phyloP scores from a whole-genome alignment of 208 protist species.

The Trichomonas vaginalis region DNA sequence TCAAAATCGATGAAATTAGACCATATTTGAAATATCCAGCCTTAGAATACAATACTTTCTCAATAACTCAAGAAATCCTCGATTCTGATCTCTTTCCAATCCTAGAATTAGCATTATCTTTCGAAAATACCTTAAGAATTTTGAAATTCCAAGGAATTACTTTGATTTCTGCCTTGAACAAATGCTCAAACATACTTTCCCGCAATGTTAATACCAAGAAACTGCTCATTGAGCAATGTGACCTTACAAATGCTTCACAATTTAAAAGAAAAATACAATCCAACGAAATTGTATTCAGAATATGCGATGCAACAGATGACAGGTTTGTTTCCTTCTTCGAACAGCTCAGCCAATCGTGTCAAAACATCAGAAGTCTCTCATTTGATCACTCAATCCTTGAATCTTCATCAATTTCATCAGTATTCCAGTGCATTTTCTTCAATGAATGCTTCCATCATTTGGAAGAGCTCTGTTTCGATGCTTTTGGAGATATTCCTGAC shows the following conservation, averaged over 20 bases:
- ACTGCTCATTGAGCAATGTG: background rate
- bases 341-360: background rate
- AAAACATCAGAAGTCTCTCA: background rate
- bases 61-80: background rate
- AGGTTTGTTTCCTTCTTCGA: background rate
- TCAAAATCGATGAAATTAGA: background rate
- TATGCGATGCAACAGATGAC: background rate
- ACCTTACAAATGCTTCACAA: background rate
- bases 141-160: background rate
- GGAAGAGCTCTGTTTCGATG: background rate
- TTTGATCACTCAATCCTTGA: background rate
- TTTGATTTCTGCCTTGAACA: background rate
- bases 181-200: background rate
- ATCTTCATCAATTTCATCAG: background rate
- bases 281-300: background rate
- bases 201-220: background rate
- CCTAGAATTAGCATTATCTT: background rate
- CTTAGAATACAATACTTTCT: background rate
- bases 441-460: background rate
- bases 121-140: background rate
- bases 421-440: constrained; percentile 8
- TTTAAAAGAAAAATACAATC: background rate
- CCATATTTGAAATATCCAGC: background rate
- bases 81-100: background rate
- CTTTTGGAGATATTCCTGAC: background rate